A percentile compares a stretch with the other conserved stretches of the same genome.
These are phyloP conservation scores for Gossypium ekmanianum DNA, from an alignment of 345 rosid genomes.

Conservation along the genomic window DNA sequence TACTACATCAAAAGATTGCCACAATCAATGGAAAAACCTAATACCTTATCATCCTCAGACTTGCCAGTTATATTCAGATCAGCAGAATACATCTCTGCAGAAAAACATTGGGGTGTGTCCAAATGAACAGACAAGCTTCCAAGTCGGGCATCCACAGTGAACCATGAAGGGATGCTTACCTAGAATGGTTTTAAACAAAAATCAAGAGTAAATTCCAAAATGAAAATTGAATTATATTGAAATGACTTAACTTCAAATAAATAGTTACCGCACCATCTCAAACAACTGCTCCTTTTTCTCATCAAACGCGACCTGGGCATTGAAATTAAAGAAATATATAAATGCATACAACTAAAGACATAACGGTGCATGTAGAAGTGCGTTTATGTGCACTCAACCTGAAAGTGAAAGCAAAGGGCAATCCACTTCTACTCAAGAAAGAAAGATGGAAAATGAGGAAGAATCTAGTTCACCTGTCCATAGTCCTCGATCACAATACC, in stretches of 20 bases:
- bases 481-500: slow-evolving; percentile 87
- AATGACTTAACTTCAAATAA: background rate
- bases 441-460: background rate
- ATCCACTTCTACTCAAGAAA: background rate
- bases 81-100: slow-evolving; percentile 96
- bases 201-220: slow-evolving; percentile 21
- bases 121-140: slow-evolving; percentile 93
- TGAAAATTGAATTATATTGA: background rate
- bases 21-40: background rate
- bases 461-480: slow-evolving; percentile 59
- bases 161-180: slow-evolving; percentile 99
- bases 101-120: slow-evolving; percentile 98
- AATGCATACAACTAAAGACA: background rate
- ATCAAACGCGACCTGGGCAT: slow-evolving; percentile 71
- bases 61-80: slow-evolving; percentile 86
- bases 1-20: background rate
- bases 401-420: background rate
- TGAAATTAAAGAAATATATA: slow-evolving; percentile 11
- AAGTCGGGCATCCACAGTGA: slow-evolving; percentile 85
- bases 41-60: slow-evolving; percentile 97
- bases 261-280: slow-evolving; percentile 67
- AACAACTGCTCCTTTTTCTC: slow-evolving; percentile 88
- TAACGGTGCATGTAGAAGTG: background rate
- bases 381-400: background rate
- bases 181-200: slow-evolving; percentile 26